phyloP scores from a whole-genome alignment of 2,329 filamentous ascomycete genomes.

The Hypoxylon sp. region DNA sequence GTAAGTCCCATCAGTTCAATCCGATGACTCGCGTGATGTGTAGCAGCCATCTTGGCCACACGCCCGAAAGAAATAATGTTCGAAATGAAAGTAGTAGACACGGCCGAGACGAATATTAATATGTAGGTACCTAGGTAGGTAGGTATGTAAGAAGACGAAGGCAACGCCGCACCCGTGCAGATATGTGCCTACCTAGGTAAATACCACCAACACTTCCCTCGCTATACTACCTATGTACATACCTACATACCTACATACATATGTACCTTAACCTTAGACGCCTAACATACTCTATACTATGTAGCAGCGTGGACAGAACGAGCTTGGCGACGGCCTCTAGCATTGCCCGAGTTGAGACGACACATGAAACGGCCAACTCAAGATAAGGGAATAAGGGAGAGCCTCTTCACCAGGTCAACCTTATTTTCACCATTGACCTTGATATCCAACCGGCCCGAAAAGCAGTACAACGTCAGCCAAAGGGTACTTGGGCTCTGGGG shows the following conservation, averaged over 20 bases:
- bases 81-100: neutral
- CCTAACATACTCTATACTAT: too few relatives aligned
- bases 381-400: neutral
- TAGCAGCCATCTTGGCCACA: slow-evolving; percentile 23
- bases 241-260: too few relatives aligned
- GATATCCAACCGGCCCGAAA: neutral
- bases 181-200: too few relatives aligned
- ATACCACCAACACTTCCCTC: neutral
- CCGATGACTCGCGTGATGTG: slow-evolving; percentile 35
- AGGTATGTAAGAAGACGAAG: too few relatives aligned
- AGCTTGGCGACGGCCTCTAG: neutral
- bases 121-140: too few relatives aligned
- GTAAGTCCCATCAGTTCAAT: slow-evolving; percentile 2
- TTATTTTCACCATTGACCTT: neutral
- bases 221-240: neutral
- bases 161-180: slow-evolving; percentile 9
- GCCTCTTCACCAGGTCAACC: neutral
- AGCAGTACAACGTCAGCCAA: too few relatives aligned
- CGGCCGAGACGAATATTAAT: slow-evolving; percentile 13
- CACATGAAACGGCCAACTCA: slow-evolving; percentile 9
- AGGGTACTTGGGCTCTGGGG: too few relatives aligned
- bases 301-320: neutral
- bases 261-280: too few relatives aligned
- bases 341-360: slow-evolving; percentile 13
- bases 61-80: neutral